Conservation (phyloP, 495 filamentous ascomycete genomes). For the Hypoxylon subgilvum region DNA sequence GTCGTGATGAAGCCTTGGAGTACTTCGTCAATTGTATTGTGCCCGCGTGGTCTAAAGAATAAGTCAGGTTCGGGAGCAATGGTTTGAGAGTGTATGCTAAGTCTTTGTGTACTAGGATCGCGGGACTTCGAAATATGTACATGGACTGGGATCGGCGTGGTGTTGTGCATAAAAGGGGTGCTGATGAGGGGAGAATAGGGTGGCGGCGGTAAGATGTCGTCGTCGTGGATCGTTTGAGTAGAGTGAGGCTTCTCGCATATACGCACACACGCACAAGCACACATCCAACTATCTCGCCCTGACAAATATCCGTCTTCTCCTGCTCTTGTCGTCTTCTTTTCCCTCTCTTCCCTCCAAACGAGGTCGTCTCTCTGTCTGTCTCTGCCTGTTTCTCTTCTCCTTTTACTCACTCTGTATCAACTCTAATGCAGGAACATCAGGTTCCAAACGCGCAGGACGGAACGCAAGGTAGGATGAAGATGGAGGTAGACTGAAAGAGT, state of each 20-base stretch:
- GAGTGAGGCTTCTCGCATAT: conserved; percentile 33
- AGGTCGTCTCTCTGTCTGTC: neutral
- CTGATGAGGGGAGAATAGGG: conserved; percentile 4
- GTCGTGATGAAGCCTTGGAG: conserved; percentile 31
- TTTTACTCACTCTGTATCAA: conserved; percentile 42
- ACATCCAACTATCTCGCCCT: conserved; percentile 18
- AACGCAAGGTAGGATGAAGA: conserved; percentile 37
- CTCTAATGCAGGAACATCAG: conserved; percentile 52
- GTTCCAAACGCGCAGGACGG: conserved; percentile 43
- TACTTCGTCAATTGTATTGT: conserved; percentile 30
- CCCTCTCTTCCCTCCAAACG: neutral
- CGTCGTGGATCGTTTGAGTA: conserved; percentile 36
- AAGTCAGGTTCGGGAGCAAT: conserved; percentile 21
- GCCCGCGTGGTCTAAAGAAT: conserved; percentile 12
- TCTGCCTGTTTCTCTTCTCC: conserved; percentile 11
- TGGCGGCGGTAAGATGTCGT: conserved; percentile 30
- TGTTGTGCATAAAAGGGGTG: conserved; percentile 12
- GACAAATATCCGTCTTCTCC: neutral
- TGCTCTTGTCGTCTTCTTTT: conserved; percentile 10
- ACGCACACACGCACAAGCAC: conserved; percentile 23
- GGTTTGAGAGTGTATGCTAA: conserved; percentile 6
- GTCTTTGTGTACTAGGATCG: conserved; percentile 16
- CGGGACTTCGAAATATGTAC: conserved; percentile 13
- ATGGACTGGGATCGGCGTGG: conserved; percentile 10
- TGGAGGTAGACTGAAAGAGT: conserved; percentile 38